A percentile compares a stretch with the other conserved stretches of the same genome.
Evolutionary conservation across 768 basidiomycete species (phyloP).

Genomic region (Pleurotus sapidus): DNA sequence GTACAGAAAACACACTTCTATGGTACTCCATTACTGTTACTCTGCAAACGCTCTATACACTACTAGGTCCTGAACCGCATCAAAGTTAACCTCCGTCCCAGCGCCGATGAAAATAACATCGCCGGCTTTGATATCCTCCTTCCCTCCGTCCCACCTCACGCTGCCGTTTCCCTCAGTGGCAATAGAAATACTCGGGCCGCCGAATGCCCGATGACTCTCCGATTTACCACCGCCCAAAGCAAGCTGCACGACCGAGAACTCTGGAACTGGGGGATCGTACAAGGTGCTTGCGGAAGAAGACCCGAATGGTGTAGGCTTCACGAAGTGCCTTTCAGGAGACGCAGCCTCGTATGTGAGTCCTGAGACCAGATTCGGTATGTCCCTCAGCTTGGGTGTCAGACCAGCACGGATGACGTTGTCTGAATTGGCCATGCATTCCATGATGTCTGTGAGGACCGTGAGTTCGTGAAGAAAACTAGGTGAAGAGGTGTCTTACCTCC

Average conservation of each 20-base stretch:
- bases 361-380: conserved; percentile 85
- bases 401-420: conserved; percentile 99
- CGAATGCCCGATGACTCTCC: conserved; percentile 59
- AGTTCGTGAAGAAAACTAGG: background rate
- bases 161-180: conserved; percentile 67
- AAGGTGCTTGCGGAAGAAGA: conserved; percentile 33
- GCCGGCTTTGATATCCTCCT: conserved; percentile 47
- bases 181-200: conserved; percentile 85
- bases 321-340: conserved; percentile 64
- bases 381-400: conserved; percentile 93
- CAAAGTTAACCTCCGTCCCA: conserved; percentile 51
- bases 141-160: conserved; percentile 44
- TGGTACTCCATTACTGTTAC: conserved; percentile 10
- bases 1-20: too few relatives aligned
- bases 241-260: conserved; percentile 83
- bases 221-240: conserved; percentile 39
- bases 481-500: conserved; percentile 59
- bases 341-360: conserved; percentile 85
- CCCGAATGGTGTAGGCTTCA: conserved; percentile 54
- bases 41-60: conserved; percentile 74
- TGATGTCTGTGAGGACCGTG: conserved; percentile 63
- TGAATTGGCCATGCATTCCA: conserved; percentile 98
- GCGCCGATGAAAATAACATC: conserved; percentile 86
- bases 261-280: conserved; percentile 91
- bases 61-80: conserved; percentile 37